Evolutionary conservation across 1,139 yeast species (phyloP).

Genomic region (Lodderomyces orthopsilosis): DNA sequence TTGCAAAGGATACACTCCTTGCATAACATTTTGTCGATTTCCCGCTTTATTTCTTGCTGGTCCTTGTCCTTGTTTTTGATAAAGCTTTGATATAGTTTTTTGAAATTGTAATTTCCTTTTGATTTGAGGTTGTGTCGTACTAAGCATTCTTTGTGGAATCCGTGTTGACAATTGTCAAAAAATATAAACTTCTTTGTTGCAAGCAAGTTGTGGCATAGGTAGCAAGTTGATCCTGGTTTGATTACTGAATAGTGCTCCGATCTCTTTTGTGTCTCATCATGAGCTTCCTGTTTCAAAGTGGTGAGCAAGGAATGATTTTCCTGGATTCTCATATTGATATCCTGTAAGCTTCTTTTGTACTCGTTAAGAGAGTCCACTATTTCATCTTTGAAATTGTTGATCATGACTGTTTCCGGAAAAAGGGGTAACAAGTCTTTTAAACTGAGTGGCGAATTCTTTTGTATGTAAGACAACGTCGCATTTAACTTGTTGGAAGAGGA

Average conservation of each 20-base stretch:
- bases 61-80: slow-evolving; percentile 32
- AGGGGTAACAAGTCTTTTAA: slow-evolving; percentile 82
- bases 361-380: slow-evolving; percentile 73
- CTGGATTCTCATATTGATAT: slow-evolving; percentile 72
- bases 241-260: slow-evolving; percentile 34
- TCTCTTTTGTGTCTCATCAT: slow-evolving; percentile 18
- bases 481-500: slow-evolving; percentile 17
- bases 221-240: slow-evolving; percentile 85
- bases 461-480: slow-evolving; percentile 26
- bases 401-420: slow-evolving; percentile 78
- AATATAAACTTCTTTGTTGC: slow-evolving; percentile 72
- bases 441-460: slow-evolving; percentile 33
- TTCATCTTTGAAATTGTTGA: slow-evolving; percentile 82
- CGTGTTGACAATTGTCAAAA: slow-evolving; percentile 84
- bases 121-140: slow-evolving; percentile 53
- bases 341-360: slow-evolving; percentile 62
- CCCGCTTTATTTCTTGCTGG: slow-evolving; percentile 31
- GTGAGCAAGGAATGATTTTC: slow-evolving; percentile 66
- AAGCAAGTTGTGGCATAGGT: slow-evolving; percentile 63
- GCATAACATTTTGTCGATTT: slow-evolving; percentile 59
- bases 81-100: slow-evolving; percentile 56
- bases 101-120: slow-evolving; percentile 67
- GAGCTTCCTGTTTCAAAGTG: slow-evolving; percentile 47
- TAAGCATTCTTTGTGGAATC: slow-evolving; percentile 86
- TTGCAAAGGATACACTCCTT: slow-evolving; percentile 80